phyloP scores from a whole-genome alignment of 352 stramenopile species.

The Hyaloperonospora arabidopsidis region DNA sequence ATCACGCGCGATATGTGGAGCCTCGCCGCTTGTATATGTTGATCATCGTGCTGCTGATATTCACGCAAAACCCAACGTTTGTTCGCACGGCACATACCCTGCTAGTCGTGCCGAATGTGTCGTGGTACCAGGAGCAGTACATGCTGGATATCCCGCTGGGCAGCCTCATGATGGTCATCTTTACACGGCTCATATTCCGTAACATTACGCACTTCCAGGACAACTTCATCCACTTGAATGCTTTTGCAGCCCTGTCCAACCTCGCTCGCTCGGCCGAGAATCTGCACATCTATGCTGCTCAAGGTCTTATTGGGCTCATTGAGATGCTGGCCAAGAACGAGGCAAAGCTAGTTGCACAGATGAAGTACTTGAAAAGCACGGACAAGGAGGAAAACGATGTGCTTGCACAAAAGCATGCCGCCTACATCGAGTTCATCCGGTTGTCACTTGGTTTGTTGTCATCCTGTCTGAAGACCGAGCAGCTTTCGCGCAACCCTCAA shows the following conservation, averaged over 20 bases:
- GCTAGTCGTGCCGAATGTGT: slow-evolving; percentile 46
- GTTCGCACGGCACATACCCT: slow-evolving; percentile 56
- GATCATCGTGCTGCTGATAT: slow-evolving; percentile 59
- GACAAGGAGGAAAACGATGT: slow-evolving; percentile 38
- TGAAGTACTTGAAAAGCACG: slow-evolving; percentile 26
- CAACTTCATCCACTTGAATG: slow-evolving; percentile 70
- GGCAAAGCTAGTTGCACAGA: slow-evolving; percentile 41
- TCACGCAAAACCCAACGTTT: slow-evolving; percentile 56
- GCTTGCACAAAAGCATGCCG: slow-evolving; percentile 42
- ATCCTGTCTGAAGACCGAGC: slow-evolving; percentile 51
- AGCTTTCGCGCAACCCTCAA: slow-evolving; percentile 70
- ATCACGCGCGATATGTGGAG: slow-evolving; percentile 52
- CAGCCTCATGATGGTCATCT: slow-evolving; percentile 71
- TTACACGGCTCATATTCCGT: slow-evolving; percentile 61
- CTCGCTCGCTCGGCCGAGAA: slow-evolving; percentile 63
- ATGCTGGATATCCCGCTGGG: slow-evolving; percentile 68
- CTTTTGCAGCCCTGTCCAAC: slow-evolving; percentile 67
- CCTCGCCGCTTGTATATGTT: slow-evolving; percentile 66
- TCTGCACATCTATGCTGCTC: slow-evolving; percentile 62
- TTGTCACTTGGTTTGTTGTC: slow-evolving; percentile 58
- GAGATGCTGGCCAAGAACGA: slow-evolving; percentile 77
- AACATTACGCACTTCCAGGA: slow-evolving; percentile 81
- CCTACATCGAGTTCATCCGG: slow-evolving; percentile 75
- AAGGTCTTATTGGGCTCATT: slow-evolving; percentile 59
- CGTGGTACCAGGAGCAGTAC: slow-evolving; percentile 75